Evolutionary conservation across 768 basidiomycete species (phyloP), one percentile per base, ranked within the genome.

Genomic region (Mycena albidolilacea): DNA sequence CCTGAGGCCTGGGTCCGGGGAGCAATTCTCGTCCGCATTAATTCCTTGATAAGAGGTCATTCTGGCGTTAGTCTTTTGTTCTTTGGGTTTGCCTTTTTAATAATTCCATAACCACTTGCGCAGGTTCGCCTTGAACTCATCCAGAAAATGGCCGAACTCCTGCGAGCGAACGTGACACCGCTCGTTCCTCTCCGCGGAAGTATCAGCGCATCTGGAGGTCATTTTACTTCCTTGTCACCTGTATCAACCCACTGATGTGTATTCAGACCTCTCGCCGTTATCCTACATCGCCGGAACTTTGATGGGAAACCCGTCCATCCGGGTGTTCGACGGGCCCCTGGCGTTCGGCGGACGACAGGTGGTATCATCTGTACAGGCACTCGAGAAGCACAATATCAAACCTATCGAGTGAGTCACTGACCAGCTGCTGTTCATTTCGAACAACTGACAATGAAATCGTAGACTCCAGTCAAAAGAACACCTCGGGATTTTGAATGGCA

Each of bases 11-110:
- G 96, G 93, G 71, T 96, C 35, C 92, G 95, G 63, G 95, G 93
- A 11, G 95, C 95, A 1, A 95, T 97, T 77, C 83, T 95, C 7
- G 87, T 97, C 76, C 93, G 95, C 75, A 92, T 95, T 87, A 97
- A 97, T 82, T 95, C 94, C 6, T 89, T 97, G 50, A 91, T 95
- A 66, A 92, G 95, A 9, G 95, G 95, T 0, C 96, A 97, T 82
- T 95, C 94, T 30, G 96, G 93, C 43, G 91, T 97, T 23, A 21
- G 52, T 54, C 0, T 54, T 54, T 7, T 54, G 21, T 14, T 54
- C 11, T 21, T 30, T 54, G 52, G 9, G 52, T 30, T 12, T 5
- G 52, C 52, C 23, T 54, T 54, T 6, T 54, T 10, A 50, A 54
- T 54, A 54, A 54, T 30, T 50, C 21, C 12, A 12, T 23, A 10